Base-by-base conservation (phyloP, 2,329 filamentous ascomycete species). In the Ceratocystis papillata region DNA sequence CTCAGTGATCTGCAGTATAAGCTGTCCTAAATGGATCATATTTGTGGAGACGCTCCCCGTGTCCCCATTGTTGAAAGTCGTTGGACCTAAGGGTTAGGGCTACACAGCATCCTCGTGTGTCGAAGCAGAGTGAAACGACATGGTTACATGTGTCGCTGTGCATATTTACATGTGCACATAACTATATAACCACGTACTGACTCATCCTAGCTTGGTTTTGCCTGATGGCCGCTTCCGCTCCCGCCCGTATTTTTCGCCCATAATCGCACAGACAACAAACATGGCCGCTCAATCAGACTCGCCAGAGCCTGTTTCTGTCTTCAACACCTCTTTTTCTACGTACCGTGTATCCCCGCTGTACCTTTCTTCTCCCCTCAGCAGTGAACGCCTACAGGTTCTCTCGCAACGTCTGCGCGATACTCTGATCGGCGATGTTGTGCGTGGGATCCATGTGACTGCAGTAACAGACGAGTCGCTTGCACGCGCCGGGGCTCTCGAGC, bases 381-480 rank as follows among this genome's bases (percentile, higher is more conserved):
- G 72, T 0, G 53, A 71, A 0, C 76, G 78, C 2, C 75, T 85
- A 1, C 72, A 75, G 15, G 66, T 72, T 0, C 74, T 84, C 0
- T 77, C 80, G 0, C 76, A 76, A 6, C 76, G 79, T 1, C 73
- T 85, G 1, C 79, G 82, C 48, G 82, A 85, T 61, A 76, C 76
- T 1, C 76, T 85, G 0, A 81, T 83, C 0, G 82, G 82, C 17
- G 82, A 85, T 69, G 79, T 83, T 1, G 80, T 85, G n/a, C 80
- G 83, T 65, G 83, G 83, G 55, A 79, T 85, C 20, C 81, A 84
- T 69, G 77, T 85, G 20, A 59, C 64, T 3, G 76, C 77, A 62
- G 73, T 76, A 4, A 76, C 76, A 20, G 78, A 79, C 30, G 76
- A 70, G 5, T 68, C 72, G 0, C 70, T 79, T 25, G 74, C 75